A percentile compares a stretch with the other conserved stretches of the same genome.
These are phyloP conservation scores for Boletus rufocinnamomeus DNA, from an alignment of 768 basidiomycete species.

Conservation along the genomic window DNA sequence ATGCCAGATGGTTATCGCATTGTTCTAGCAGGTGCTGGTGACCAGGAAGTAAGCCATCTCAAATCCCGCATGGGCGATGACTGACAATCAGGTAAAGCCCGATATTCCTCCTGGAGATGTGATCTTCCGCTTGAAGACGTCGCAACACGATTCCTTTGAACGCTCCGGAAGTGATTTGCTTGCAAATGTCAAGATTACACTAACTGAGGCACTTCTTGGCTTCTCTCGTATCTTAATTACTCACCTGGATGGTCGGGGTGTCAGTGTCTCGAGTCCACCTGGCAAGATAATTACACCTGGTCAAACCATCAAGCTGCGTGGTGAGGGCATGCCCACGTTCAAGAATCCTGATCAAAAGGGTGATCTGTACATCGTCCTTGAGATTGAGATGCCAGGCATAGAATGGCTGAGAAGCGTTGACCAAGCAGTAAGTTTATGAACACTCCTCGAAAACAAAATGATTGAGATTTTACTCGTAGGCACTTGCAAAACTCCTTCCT, in stretches of 20 bases:
- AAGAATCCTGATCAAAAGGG: constrained; percentile 69
- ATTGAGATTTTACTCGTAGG: constrained; percentile 42
- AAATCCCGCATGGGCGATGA: background rate
- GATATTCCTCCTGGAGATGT: constrained; percentile 88
- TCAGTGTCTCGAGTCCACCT: constrained; percentile 72
- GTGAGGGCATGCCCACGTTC: constrained; percentile 89
- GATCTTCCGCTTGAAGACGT: constrained; percentile 72
- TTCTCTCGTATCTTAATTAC: constrained; percentile 89
- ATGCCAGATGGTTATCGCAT: constrained; percentile 84
- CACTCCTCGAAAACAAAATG: background rate
- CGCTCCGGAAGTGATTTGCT: constrained; percentile 81
- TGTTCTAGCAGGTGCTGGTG: constrained; percentile 88
- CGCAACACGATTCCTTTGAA: constrained; percentile 78
- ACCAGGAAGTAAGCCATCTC: constrained; percentile 66
- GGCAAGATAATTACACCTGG: constrained; percentile 76
- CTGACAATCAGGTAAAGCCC: constrained; percentile 55
- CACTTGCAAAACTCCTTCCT: constrained; percentile 66
- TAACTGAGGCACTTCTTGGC: constrained; percentile 94
- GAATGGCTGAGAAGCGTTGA: constrained; percentile 76
- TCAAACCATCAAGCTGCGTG: constrained; percentile 71
- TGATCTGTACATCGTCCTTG: constrained; percentile 78
- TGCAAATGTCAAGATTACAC: constrained; percentile 78
- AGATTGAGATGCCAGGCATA: constrained; percentile 85
- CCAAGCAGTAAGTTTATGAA: constrained; percentile 44
- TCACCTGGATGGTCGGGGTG: constrained; percentile 92